Percentiles rank a stretch among this genome's conserved stretches.
Conservation (phyloP, 495 filamentous ascomycete species). For the Penicillium simplicissimum region DNA sequence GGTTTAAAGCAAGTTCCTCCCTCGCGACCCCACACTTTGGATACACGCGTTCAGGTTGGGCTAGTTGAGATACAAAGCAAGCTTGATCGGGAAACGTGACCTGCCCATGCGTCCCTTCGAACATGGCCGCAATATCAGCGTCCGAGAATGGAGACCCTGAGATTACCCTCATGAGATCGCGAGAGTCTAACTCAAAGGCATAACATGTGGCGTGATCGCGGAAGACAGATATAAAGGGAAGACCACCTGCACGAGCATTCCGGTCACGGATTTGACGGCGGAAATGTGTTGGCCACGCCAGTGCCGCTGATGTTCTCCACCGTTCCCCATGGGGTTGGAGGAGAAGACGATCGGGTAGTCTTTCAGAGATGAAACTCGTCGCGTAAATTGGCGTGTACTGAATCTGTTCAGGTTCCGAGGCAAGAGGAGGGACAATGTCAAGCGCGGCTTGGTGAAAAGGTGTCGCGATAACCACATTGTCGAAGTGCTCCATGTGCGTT, state of each 20-base stretch:
- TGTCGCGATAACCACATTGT: neutral
- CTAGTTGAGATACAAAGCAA: neutral
- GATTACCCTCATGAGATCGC: neutral
- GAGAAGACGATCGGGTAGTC: neutral
- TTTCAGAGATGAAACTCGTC: neutral
- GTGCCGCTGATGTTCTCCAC: neutral
- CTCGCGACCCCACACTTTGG: neutral
- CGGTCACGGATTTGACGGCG: neutral
- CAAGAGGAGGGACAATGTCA: constrained; percentile 1
- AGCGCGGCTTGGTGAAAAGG: constrained; percentile 6
- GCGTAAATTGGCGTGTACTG: neutral
- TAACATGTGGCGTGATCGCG: neutral
- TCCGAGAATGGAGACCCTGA: neutral
- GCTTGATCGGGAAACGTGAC: constrained; percentile 1
- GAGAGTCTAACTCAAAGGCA: neutral
- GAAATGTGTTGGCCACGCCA: neutral
- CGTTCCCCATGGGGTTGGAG: neutral
- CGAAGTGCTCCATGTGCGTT: neutral
- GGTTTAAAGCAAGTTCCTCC: neutral
- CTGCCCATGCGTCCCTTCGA: neutral
- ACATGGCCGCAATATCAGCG: neutral
- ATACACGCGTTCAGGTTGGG: neutral
- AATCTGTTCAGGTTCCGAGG: neutral
- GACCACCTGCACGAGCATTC: neutral
- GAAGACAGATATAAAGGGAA: neutral